phyloP scores from a whole-genome alignment of 2,329 filamentous ascomycete genomes.

The Microascus cirrosus region DNA sequence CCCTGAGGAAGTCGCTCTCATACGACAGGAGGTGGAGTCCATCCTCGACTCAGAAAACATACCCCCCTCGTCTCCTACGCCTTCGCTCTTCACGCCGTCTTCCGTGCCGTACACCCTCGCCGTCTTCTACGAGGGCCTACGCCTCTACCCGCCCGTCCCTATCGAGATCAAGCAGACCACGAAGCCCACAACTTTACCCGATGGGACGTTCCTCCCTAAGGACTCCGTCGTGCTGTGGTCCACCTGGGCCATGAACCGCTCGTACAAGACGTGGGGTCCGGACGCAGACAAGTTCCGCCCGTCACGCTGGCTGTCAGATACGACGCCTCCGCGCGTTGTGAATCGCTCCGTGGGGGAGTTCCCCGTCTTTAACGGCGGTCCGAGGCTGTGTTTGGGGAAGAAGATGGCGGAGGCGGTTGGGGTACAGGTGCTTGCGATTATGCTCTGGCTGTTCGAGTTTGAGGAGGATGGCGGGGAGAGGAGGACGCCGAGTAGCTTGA shows the following conservation, averaged over 20 bases:
- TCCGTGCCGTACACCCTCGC: constrained; percentile 46
- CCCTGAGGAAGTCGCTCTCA: constrained; percentile 22
- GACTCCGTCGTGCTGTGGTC: constrained; percentile 50
- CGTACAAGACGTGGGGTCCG: constrained; percentile 40
- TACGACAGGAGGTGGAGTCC: constrained; percentile 28
- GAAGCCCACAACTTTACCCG: constrained; percentile 39
- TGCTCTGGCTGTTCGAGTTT: constrained; percentile 41
- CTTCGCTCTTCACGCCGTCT: constrained; percentile 25
- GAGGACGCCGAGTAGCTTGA: constrained; percentile 48
- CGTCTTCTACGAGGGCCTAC: constrained; percentile 50
- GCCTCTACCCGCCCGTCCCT: constrained; percentile 53
- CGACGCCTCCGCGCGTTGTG: constrained; percentile 24
- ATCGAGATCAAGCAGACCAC: constrained; percentile 54
- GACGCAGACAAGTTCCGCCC: constrained; percentile 46
- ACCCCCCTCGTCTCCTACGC: constrained; percentile 5
- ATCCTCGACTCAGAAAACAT: constrained; percentile 7
- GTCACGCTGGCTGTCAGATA: constrained; percentile 37
- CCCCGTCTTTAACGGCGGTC: constrained; percentile 54
- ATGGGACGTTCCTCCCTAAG: constrained; percentile 45
- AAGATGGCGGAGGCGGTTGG: constrained; percentile 53
- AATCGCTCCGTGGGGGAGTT: constrained; percentile 41
- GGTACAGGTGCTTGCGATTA: constrained; percentile 39
- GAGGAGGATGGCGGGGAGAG: constrained; percentile 30
- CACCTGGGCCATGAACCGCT: constrained; percentile 53
- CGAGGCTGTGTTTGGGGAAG: constrained; percentile 50